Evolutionary conservation across 805 yeast genomes (phyloP).

Genomic region (Torulaspora gathmanii): DNA sequence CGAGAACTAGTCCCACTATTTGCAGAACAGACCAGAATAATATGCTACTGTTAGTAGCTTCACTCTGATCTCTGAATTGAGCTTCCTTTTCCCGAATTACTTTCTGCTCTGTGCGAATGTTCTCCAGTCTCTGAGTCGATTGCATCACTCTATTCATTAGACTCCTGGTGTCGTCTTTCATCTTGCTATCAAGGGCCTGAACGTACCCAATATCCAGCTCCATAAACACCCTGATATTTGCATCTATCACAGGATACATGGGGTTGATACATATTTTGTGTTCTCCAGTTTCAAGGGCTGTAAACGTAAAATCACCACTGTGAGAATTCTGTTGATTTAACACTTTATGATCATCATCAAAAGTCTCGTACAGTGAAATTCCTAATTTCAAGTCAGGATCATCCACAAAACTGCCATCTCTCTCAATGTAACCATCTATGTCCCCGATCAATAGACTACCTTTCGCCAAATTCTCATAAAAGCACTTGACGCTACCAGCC

Average conservation of each 20-base stretch:
- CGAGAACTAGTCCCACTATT: slow-evolving; percentile 56
- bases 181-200: slow-evolving; percentile 57
- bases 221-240: slow-evolving; percentile 61
- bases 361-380: slow-evolving; percentile 55
- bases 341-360: slow-evolving; percentile 78
- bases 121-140: slow-evolving; percentile 53
- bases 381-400: slow-evolving; percentile 54
- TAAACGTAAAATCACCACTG: slow-evolving; percentile 68
- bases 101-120: slow-evolving; percentile 61
- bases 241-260: slow-evolving; percentile 37
- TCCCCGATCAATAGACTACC: slow-evolving; percentile 78
- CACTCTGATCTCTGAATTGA: slow-evolving; percentile 70
- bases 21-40: slow-evolving; percentile 72
- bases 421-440: slow-evolving; percentile 63
- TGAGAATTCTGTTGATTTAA: slow-evolving; percentile 59
- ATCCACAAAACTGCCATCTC: slow-evolving; percentile 45
- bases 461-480: slow-evolving; percentile 71
- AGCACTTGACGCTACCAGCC: slow-evolving; percentile 75
- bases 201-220: slow-evolving; percentile 69
- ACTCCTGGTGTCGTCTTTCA: slow-evolving; percentile 49
- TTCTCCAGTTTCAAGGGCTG: slow-evolving; percentile 79
- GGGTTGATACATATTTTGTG: slow-evolving; percentile 77
- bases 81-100: slow-evolving; percentile 66
- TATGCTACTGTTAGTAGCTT: slow-evolving; percentile 66
- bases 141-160: slow-evolving; percentile 53